Evolutionary conservation across 108 stramenopile genomes (phyloP), one percentile per base, ranked within the genome.

Genomic region (Skeletonema tropicum): DNA sequence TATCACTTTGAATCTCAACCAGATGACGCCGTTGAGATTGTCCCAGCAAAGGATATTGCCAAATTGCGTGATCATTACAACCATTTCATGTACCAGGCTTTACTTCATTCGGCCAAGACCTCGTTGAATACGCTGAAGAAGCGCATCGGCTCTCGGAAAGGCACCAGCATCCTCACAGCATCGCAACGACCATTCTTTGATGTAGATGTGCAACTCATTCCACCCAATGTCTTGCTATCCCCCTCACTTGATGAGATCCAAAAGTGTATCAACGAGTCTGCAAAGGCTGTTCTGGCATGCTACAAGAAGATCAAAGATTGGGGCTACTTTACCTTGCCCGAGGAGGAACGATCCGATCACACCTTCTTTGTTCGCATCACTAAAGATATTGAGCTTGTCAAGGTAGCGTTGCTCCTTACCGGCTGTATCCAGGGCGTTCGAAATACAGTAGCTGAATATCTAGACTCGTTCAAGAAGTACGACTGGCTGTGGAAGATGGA

Each of bases 51-150:
- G 17, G 90, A 97, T 48, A 63, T 93, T 38, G 31, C 74, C 6
- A 93, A 92, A 71, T 87, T 97, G 57, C 88, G 87, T 65, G 84
- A 88, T 38, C 95, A 97, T 79, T 97, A 97, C 85, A 91, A 94
- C 77, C 91, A 94, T 83, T 95, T 94, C 82, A 92, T 97, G 90
- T 97, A 95, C 57, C 90, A 92, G 83, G 92, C 96, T 55, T 79
- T 97, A 52, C 80, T 95, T 23, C 86, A 90, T 73, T 92, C 92
- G 64, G 89, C 88, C 25, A 95, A 97, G 77, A 92, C 90, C 62
- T 91, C 90, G n/a, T 86, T 97, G 83, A 93, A 94, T 82, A 82
- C 91, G 31, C 75, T 97, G 70, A 97, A 97, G 85, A 87, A 91
- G 64, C 83, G 94, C 4, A 91, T 94, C 31, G 89, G 86, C 12